Evolutionary conservation across 2,329 filamentous ascomycete species (phyloP), one percentile per base, ranked within the genome.

Genomic region (Xylariales sp.): DNA sequence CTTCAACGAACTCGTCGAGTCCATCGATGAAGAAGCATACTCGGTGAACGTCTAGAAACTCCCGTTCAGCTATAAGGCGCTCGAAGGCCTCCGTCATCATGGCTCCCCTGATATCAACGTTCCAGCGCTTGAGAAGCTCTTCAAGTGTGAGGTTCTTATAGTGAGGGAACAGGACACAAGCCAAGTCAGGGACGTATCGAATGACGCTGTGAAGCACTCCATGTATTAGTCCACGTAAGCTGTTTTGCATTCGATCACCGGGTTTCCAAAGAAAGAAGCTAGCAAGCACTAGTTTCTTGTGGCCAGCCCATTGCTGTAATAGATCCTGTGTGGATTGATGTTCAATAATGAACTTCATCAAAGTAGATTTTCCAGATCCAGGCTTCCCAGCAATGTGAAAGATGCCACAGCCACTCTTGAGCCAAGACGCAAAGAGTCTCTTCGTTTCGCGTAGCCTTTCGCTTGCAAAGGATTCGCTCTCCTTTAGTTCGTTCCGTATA

Each of bases 1-100:
- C 6, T 42, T 47, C 42, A n/a, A n/a, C n/a, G 8, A 47, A 45
- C 11, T 45, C 45, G 8, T 47, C 45, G 9, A 47, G 42, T 8
- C 45, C 45, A 21, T 47, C 42, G 22, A 47, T 38, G n/a, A 47
- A 28, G 11, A 47, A 22, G 25, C 41, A 41, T 24, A 44, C 29
- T 16, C 32, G 41, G n/a, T 39, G 31, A 19, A 3, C 1, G 9
- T 24, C 18, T 15, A 41, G 18, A 14, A 22, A 12, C 5, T 36
- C 22, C n/a, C 35, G 35, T 7, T 12, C 29, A 6, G 38, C 15
- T 29, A 46, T 15, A 28, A 25, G 37, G 10, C 25, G 20, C 10
- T 24, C 15, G 14, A 16, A 32, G 15, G 9, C 15, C 29, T 10
- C 9, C 15, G 29, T 10, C 9, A 32, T 27, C 8, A 27, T 27